These are phyloP conservation scores for Penicillium subrubescens DNA, from an alignment of 495 filamentous ascomycete species.

Conservation along the genomic window DNA sequence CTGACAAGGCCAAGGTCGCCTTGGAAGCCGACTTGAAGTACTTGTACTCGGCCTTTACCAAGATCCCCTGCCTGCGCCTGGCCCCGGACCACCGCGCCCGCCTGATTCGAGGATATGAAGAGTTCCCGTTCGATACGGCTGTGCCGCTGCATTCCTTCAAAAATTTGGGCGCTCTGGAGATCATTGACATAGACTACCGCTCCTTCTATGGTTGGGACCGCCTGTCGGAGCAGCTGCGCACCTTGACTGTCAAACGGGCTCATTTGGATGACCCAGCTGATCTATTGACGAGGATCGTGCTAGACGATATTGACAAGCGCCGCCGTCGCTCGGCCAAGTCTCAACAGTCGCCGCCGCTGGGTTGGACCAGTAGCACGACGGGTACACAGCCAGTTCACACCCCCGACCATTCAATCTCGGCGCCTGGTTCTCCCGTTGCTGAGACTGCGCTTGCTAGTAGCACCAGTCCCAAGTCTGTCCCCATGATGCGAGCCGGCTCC, in stretches of 20 bases:
- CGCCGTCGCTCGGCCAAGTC: conserved; percentile 83
- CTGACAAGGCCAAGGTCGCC: conserved; percentile 83
- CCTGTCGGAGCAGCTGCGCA: conserved; percentile 85
- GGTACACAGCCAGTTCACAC: conserved; percentile 59
- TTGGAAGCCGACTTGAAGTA: conserved; percentile 88
- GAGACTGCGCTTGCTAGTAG: conserved; percentile 49
- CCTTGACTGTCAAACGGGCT: conserved; percentile 85
- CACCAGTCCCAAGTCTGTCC: conserved; percentile 43
- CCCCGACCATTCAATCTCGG: conserved; percentile 55
- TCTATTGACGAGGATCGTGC: conserved; percentile 84
- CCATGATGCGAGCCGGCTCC: conserved; percentile 56
- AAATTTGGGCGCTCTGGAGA: conserved; percentile 89
- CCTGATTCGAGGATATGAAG: conserved; percentile 89
- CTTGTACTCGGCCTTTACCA: conserved; percentile 96
- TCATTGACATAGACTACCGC: conserved; percentile 92
- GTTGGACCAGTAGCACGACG: conserved; percentile 47
- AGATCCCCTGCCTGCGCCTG: conserved; percentile 88
- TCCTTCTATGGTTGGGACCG: conserved; percentile 98
- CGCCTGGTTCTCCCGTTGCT: conserved; percentile 65
- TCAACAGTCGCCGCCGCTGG: conserved; percentile 72
- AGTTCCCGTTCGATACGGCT: conserved; percentile 98
- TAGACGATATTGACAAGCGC: conserved; percentile 94
- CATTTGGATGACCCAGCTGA: conserved; percentile 88
- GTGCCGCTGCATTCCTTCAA: conserved; percentile 95
- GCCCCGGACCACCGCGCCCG: conserved; percentile 87